These are phyloP conservation scores for Solanum arcanum DNA, from an alignment of 257 asterid species.

Conservation along the genomic window DNA sequence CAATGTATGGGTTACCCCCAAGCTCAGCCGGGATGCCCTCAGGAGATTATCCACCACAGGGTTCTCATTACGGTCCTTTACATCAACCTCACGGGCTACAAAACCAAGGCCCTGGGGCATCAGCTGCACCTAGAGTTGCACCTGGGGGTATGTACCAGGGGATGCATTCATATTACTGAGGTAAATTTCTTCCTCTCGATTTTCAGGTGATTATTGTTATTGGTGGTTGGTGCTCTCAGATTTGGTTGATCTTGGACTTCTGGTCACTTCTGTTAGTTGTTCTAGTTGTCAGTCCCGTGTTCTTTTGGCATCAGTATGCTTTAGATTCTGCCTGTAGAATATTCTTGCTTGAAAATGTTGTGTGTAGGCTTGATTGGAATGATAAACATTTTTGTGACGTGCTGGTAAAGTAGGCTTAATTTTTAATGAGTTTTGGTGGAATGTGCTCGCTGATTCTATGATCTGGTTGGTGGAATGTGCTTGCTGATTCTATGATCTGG, in stretches of 20 bases:
- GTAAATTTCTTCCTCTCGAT: slow-evolving; percentile 18
- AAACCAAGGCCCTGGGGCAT: slow-evolving; percentile 40
- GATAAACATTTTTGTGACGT: not conserved
- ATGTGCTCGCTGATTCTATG: not conserved
- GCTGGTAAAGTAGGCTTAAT: not conserved
- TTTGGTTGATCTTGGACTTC: not conserved
- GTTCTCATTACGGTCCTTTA: slow-evolving; percentile 33
- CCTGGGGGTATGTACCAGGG: slow-evolving; percentile 69
- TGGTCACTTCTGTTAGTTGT: not conserved
- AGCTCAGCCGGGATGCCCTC: slow-evolving; percentile 43
- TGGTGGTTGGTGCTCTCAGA: not conserved
- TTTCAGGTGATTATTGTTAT: not conserved
- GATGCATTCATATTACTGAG: slow-evolving; percentile 64
- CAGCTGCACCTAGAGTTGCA: slow-evolving; percentile 43
- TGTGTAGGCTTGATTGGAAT: not conserved
- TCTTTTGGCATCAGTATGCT: not conserved
- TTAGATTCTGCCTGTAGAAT: not conserved
- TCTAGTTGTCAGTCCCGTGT: not conserved
- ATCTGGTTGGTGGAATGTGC: not conserved
- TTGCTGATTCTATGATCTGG: not conserved
- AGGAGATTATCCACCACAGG: slow-evolving; percentile 42
- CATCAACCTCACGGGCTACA: slow-evolving; percentile 48
- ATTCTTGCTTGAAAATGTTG: not conserved
- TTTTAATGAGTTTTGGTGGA: not conserved
- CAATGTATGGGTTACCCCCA: slow-evolving; percentile 47